Conservation (phyloP, 2,329 filamentous ascomycete species). For the Cercospora beticola region DNA sequence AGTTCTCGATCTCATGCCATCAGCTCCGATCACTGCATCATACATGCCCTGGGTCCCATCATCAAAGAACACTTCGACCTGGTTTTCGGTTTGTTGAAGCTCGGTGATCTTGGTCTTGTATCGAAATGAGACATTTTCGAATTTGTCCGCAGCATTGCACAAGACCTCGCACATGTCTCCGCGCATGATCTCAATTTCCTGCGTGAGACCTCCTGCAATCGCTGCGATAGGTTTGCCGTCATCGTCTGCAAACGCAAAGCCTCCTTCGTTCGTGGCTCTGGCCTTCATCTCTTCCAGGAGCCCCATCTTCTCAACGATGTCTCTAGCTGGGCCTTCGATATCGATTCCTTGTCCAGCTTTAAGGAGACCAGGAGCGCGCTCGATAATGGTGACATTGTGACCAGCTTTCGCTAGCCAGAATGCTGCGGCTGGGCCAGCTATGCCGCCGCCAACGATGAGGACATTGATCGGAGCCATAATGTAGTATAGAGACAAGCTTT, state of each 20-base stretch:
- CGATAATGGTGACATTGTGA: slow-evolving; percentile 12
- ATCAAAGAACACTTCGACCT: slow-evolving; percentile 14
- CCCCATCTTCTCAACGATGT: slow-evolving; percentile 28
- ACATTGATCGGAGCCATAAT: slow-evolving; percentile 27
- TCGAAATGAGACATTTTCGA: slow-evolving; percentile 6
- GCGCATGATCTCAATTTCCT: slow-evolving; percentile 41
- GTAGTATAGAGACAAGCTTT: neutral
- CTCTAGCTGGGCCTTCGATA: slow-evolving; percentile 25
- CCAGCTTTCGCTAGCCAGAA: slow-evolving; percentile 37
- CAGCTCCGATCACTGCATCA: slow-evolving; percentile 36
- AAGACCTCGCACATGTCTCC: slow-evolving; percentile 51
- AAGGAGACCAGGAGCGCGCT: slow-evolving; percentile 7
- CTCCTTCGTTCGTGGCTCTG: slow-evolving; percentile 27
- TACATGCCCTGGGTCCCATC: slow-evolving; percentile 18
- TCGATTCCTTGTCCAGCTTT: slow-evolving; percentile 31
- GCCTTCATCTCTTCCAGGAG: slow-evolving; percentile 27
- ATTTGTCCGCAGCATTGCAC: slow-evolving; percentile 30
- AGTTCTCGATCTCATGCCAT: slow-evolving; percentile 35
- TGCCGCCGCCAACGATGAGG: slow-evolving; percentile 32
- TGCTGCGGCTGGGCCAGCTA: slow-evolving; percentile 38
- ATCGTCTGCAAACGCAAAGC: slow-evolving; percentile 29
- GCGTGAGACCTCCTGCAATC: slow-evolving; percentile 16
- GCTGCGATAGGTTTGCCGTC: slow-evolving; percentile 17
- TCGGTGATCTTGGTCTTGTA: slow-evolving; percentile 7
- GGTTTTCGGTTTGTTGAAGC: neutral